phyloP scores from a whole-genome alignment of 106 monocot species.

The Posidonia australis region DNA sequence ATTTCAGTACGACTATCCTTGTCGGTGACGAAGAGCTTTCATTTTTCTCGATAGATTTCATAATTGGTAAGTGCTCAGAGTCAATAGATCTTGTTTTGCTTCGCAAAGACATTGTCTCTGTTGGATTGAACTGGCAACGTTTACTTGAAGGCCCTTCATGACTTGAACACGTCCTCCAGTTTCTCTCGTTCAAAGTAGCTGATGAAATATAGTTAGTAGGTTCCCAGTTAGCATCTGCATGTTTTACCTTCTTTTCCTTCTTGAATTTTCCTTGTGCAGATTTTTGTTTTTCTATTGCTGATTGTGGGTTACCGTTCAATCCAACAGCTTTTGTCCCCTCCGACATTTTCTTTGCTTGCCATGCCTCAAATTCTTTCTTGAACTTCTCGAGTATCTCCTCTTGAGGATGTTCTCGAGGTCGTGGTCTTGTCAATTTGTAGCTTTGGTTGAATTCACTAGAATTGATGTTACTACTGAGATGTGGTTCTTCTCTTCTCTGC shows the following conservation, averaged over 20 bases:
- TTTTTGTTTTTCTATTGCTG: too few relatives aligned
- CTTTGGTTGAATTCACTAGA: slow-evolving; percentile 9
- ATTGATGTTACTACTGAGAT: slow-evolving; percentile 5
- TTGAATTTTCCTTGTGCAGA: too few relatives aligned
- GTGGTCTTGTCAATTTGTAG: slow-evolving; percentile 20
- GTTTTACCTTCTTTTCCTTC: too few relatives aligned
- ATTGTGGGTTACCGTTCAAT: too few relatives aligned
- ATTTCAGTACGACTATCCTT: not conserved
- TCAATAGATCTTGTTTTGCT: not conserved
- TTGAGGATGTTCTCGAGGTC: slow-evolving; percentile 65
- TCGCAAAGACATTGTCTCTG: too few relatives aligned
- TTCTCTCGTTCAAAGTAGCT: too few relatives aligned
- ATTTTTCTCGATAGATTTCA: not conserved
- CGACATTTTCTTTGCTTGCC: slow-evolving; percentile 56
- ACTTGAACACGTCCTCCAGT: too few relatives aligned
- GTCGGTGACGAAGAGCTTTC: not conserved
- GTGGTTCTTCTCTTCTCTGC: not conserved
- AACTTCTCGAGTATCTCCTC: slow-evolving; percentile 79
- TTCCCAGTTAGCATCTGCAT: too few relatives aligned
- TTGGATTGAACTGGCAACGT: too few relatives aligned
- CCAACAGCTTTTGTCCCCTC: slow-evolving; percentile 26
- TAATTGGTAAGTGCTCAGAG: not conserved
- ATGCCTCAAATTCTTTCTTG: slow-evolving; percentile 82
- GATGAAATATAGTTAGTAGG: too few relatives aligned
- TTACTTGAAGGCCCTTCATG: too few relatives aligned